Base-by-base conservation (phyloP, 2,329 filamentous ascomycete species). In the Daldinia eschscholtzii region DNA sequence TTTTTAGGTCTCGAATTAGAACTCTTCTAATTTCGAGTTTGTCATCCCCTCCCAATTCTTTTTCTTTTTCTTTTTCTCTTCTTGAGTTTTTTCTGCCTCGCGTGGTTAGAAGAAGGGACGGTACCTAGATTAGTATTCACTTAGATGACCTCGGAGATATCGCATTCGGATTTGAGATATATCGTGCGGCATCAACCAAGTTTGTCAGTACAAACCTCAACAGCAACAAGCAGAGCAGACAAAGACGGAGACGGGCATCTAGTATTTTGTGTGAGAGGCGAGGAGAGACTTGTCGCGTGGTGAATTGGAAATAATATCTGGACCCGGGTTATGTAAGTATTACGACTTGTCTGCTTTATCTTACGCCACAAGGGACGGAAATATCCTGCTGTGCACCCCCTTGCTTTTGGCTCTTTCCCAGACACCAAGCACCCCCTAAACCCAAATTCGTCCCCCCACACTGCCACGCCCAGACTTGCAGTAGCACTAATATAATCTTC, bases 1-100 rank as follows among this genome's bases (percentile, higher is more conserved):
- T 37, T 13, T 12, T 23, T 23, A 23, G 30, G 46, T 59, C 61
- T 70, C 68, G 52, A 68, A 70, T 70, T 56, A 15, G 63, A 50
- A 64, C n/a, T 56, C 39, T 62, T 52, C 15, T 57, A 53, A 71
- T 66, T 71, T 66, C 52, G 52, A 37, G 65, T 68, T 70, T 66
- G 68, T 68, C 68, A 68, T 67, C 68, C 46, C 6, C 68, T 23
- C 6, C 26, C 26, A 28, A 20, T 60, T n/a, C n/a, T n/a, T n/a
- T 26, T 9, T 65, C 5, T 2, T 41, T 20, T 33, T 26, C 30
- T 37, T 37, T 46, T n/a, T 3, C 9, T 37, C 6, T 37, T 50
- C 20, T 26, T 26, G 12, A 15, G 26, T 7, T 57, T 41, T 18
- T 26, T 2, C n/a, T 33, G n/a, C n/a, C 33, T 39, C 18, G 1